Base-by-base conservation (phyloP, 2,329 filamentous ascomycete species). In the Clonostachys byssicola region DNA sequence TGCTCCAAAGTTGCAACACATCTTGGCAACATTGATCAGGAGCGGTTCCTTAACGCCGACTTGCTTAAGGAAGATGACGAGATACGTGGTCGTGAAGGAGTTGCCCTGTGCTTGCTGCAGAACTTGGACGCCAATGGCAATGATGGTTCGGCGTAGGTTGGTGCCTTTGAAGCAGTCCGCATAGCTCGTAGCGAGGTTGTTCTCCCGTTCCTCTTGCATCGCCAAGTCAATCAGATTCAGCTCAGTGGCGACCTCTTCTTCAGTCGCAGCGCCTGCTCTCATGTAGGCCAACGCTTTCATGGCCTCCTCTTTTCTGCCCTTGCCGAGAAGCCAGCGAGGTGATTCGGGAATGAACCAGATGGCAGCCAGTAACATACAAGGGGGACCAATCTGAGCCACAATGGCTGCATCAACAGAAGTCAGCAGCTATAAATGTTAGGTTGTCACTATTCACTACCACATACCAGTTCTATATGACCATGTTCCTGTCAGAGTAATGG, bases 151-250 rank as follows among this genome's bases (percentile, higher is more conserved):
- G 5, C 71, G 61, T 2, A 70, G 58, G 44, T 79, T 69, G 3
- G 60, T 55, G 3, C 64, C 64, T 6, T 60, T 64, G 56, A 78
- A 77, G 51, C 68, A 73, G 51, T 73, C 69, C 6, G 53, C 34
- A 41, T 74, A 77, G 0, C 66, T 67, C 7, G 42, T 23, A 3
- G 52, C 57, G 1, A 54, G 46, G 39, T 46, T 50, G 45, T 58
- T 55, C 3, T 53, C 39, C 5, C 54, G 47, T 13, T 48, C 38
- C 13, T 50, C 40, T 14, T 56, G 39, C 38, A 54, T 43, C 9
- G 41, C 43, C 18, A 54, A 47, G 41, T 52, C 52, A 12, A 45
- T 44, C 8, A 49, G 48, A 34, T 45, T 14, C 34, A 45, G 38
- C 44, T 45, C 44, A n/a, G 39, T 18, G 33, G 20, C 35, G 18